phyloP scores from a whole-genome alignment of 495 filamentous ascomycete genomes.

The Rusavskia elegans region DNA sequence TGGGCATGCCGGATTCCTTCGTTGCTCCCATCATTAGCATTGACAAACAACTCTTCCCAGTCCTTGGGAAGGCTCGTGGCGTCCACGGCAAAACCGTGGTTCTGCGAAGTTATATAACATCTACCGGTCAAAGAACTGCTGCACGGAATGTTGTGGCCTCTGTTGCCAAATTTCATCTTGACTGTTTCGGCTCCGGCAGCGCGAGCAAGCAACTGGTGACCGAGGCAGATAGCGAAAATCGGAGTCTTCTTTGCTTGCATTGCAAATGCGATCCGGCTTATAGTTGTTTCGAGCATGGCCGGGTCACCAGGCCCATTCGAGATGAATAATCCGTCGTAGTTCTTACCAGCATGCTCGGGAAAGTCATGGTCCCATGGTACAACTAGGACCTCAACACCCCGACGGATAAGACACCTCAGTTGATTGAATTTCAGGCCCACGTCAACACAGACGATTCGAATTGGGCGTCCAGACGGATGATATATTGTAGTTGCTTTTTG shows the following conservation, averaged over 20 bases:
- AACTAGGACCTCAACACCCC: slow-evolving; percentile 88
- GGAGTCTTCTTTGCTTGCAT: slow-evolving; percentile 63
- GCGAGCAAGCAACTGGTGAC: slow-evolving; percentile 85
- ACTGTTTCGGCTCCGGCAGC: slow-evolving; percentile 73
- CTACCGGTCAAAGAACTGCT: slow-evolving; percentile 85
- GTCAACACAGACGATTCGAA: slow-evolving; percentile 83
- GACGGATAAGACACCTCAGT: slow-evolving; percentile 72
- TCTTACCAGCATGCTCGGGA: slow-evolving; percentile 48
- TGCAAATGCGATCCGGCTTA: slow-evolving; percentile 55
- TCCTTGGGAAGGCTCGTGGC: slow-evolving; percentile 51
- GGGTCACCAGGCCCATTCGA: slow-evolving; percentile 97
- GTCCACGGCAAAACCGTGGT: slow-evolving; percentile 80
- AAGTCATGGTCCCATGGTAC: slow-evolving; percentile 96
- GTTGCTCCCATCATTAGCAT: slow-evolving; percentile 95
- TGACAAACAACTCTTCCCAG: slow-evolving; percentile 91
- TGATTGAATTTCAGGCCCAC: slow-evolving; percentile 98
- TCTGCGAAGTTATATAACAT: slow-evolving; percentile 97
- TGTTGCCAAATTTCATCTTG: slow-evolving; percentile 99
- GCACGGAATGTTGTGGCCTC: slow-evolving; percentile 96
- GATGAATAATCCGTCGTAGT: slow-evolving; percentile 93
- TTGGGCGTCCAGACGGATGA: slow-evolving; percentile 70
- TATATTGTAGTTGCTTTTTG: slow-evolving; percentile 46
- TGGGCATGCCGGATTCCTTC: slow-evolving; percentile 82
- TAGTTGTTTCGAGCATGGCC: slow-evolving; percentile 59
- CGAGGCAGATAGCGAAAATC: slow-evolving; percentile 92